Conservation (phyloP, 129 eudicot species). For the Escallonia rubra region DNA sequence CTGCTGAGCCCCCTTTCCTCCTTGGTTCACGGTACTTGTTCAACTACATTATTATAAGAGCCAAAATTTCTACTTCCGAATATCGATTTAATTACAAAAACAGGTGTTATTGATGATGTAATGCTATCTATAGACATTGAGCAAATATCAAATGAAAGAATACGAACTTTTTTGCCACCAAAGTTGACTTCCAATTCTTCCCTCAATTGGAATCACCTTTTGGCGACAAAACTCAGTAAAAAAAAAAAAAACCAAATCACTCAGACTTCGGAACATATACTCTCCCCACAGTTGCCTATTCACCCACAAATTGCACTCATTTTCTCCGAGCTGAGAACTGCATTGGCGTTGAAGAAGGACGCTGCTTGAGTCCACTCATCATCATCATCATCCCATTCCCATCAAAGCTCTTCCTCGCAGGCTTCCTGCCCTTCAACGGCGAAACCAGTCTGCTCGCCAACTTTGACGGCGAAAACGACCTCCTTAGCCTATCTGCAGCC, state of each 20-base stretch:
- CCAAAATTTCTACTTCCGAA: too few species aligned
- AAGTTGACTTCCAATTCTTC: neutral
- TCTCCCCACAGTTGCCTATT: too few species aligned
- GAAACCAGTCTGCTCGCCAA: conserved; percentile 73
- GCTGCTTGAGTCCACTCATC: conserved; percentile 87
- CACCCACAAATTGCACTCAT: conserved; percentile 1
- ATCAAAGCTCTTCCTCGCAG: conserved; percentile 32
- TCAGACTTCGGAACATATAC: too few species aligned
- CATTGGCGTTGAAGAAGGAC: conserved; percentile 42
- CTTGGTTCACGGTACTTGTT: too few species aligned
- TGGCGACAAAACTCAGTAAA: too few species aligned
- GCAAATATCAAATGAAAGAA: neutral
- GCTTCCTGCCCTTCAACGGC: conserved; percentile 69
- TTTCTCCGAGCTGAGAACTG: conserved; percentile 40
- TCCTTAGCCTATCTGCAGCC: conserved; percentile 56
- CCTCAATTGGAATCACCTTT: neutral
- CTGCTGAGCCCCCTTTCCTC: too few species aligned
- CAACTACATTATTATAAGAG: too few species aligned
- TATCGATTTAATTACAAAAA: too few species aligned
- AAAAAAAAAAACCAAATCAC: too few species aligned
- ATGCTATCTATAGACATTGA: neutral
- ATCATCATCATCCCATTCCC: conserved; percentile 51
- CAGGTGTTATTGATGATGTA: neutral
- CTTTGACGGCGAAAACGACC: conserved; percentile 93
- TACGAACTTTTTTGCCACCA: neutral